phyloP scores from a whole-genome alignment of 2,329 filamentous ascomycete genomes.

The Phialophora macrospora region DNA sequence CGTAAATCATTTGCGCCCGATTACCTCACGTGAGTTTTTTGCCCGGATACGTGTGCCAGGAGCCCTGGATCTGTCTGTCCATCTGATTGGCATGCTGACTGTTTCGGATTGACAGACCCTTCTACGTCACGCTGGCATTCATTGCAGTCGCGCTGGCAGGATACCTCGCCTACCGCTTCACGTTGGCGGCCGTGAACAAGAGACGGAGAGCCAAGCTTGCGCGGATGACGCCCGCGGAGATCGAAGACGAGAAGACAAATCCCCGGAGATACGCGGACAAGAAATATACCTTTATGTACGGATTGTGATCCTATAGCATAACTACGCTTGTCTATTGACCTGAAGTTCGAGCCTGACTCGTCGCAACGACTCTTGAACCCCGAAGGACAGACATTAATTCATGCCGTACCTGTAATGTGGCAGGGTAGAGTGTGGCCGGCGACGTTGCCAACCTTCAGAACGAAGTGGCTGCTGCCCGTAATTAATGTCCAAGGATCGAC shows the following conservation, averaged over 20 bases:
- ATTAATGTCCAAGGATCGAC: too few species aligned
- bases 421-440: too few species aligned
- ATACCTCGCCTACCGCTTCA: slow-evolving; percentile 43
- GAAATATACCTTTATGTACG: slow-evolving; percentile 43
- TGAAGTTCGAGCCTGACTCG: too few species aligned
- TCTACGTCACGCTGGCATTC: slow-evolving; percentile 44
- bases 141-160: slow-evolving; percentile 43
- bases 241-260: slow-evolving; percentile 29
- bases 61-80: background rate
- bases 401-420: too few species aligned
- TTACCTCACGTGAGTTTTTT: slow-evolving; percentile 38
- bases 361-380: too few species aligned
- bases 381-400: too few species aligned
- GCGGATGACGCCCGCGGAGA: slow-evolving; percentile 38
- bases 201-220: slow-evolving; percentile 32
- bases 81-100: background rate
- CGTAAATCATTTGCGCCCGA: slow-evolving; percentile 42
- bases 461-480: too few species aligned
- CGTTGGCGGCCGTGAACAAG: slow-evolving; percentile 41
- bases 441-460: too few species aligned
- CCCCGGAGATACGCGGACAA: slow-evolving; percentile 39
- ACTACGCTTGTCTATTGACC: background rate
- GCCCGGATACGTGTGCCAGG: background rate
- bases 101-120: slow-evolving; percentile 35
- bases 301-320: slow-evolving; percentile 30